Conservation (phyloP, 2,329 filamentous ascomycete species). For the Mycosphaerella sp. region DNA sequence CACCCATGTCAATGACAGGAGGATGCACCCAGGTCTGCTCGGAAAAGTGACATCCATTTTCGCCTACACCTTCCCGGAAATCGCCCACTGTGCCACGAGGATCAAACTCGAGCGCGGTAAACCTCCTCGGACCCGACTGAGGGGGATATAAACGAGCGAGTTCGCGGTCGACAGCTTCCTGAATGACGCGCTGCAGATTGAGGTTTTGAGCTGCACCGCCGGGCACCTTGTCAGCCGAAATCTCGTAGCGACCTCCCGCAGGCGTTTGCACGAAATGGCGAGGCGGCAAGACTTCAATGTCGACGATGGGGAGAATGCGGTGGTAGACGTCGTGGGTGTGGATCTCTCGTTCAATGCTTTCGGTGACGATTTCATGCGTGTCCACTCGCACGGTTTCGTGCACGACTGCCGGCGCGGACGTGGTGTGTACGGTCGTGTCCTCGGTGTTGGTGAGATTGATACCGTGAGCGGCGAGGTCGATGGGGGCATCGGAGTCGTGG, state of each 20-base stretch:
- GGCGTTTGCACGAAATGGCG: conserved; percentile 44
- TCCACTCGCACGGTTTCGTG: conserved; percentile 45
- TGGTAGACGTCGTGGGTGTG: conserved; percentile 50
- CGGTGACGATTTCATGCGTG: conserved; percentile 43
- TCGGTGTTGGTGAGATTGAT: conserved; percentile 31
- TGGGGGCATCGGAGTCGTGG: conserved; percentile 10
- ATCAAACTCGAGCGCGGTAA: conserved; percentile 34
- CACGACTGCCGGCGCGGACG: conserved; percentile 41
- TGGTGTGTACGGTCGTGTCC: conserved; percentile 34
- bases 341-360: conserved; percentile 47
- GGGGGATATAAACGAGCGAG: conserved; percentile 13
- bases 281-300: conserved; percentile 48
- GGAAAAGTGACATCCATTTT: conserved; percentile 38
- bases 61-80: conserved; percentile 28
- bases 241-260: conserved; percentile 38
- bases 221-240: conserved; percentile 36
- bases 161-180: conserved; percentile 30
- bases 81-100: conserved; percentile 37
- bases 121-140: conserved; percentile 21
- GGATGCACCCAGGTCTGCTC: conserved; percentile 44
- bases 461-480: conserved; percentile 8
- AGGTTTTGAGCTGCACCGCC: conserved; percentile 13
- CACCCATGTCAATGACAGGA: conserved; percentile 36
- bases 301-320: conserved; percentile 47
- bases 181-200: conserved; percentile 31